These are phyloP conservation scores for Cryptococcus depauperatus DNA, from an alignment of 1,284 basidiomycete species.

Conservation along the genomic window DNA sequence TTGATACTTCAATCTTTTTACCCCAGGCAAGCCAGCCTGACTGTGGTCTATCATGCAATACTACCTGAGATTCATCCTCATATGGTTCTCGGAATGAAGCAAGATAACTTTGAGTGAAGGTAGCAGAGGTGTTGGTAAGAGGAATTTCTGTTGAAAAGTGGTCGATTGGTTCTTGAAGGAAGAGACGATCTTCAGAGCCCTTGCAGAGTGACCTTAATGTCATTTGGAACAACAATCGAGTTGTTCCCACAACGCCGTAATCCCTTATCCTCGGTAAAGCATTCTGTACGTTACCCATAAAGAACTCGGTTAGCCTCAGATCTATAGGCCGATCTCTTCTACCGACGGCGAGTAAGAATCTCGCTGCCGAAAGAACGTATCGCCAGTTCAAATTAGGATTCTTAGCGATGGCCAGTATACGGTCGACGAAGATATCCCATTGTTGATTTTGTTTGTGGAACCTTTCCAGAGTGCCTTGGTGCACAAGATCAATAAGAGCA, in stretches of 20 bases:
- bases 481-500: constrained; percentile 33
- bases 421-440: constrained; percentile 46
- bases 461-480: constrained; percentile 29
- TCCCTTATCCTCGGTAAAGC: constrained; percentile 73
- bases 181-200: constrained; percentile 56
- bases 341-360: constrained; percentile 63
- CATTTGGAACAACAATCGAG: constrained; percentile 65
- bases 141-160: constrained; percentile 57
- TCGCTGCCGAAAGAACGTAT: constrained; percentile 70
- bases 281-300: constrained; percentile 61
- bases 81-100: constrained; percentile 45
- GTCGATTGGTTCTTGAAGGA: constrained; percentile 70
- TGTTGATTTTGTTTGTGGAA: constrained; percentile 41
- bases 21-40: constrained; percentile 86
- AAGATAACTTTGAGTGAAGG: constrained; percentile 55
- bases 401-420: constrained; percentile 61
- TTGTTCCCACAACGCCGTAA: constrained; percentile 65
- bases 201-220: constrained; percentile 76
- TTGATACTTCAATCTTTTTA: constrained; percentile 62
- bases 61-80: constrained; percentile 28
- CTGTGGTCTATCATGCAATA: constrained; percentile 60
- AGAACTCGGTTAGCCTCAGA: constrained; percentile 60
- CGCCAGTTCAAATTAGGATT: constrained; percentile 63
- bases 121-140: constrained; percentile 45
- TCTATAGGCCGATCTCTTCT: constrained; percentile 64